Base-by-base conservation (phyloP, 1,284 basidiomycete species). In the Neonothopanus nambi region DNA sequence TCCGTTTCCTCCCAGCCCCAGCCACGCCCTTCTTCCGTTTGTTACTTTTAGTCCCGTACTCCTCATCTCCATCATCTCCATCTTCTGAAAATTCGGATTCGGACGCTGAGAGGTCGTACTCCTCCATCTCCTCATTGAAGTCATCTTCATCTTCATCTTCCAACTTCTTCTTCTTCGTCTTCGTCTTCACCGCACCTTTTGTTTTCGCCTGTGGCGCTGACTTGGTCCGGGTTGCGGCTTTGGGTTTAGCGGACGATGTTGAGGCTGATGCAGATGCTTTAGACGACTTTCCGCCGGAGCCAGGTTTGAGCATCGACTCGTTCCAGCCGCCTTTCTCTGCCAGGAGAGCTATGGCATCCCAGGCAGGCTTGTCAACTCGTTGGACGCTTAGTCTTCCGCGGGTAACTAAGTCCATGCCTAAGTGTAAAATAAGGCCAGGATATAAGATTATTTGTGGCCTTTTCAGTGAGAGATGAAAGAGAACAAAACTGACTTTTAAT, bases 301-400 rank as follows among this genome's bases (percentile, higher is more conserved):
- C 38, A 21, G 41, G 18, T 41, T 52, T 52, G n/a, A n/a, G n/a
- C 7, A 48, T 21, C 3, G 26, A n/a, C 23, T 73, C 74, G 20
- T 80, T 78, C 86, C 87, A 89, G 0, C 87, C 87, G 4, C 95
- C 95, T 26, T 76, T 79, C 47, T 83, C 77, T 0, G 92, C 89
- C 47, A 98, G 69, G 43, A 72, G 61, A 9, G 76, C 67, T 15
- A 97, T 79, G 1, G 83, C 81, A 18, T 80, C 75, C 80, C 87
- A 98, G 0, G 93, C 89, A 9, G 69, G 74, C 54, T 80, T 70
- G 24, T 80, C 73, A 1, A 96, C 93, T 2, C 84, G 82, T 70
- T 98, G 93, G 39, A 93, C 89, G 68, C 93, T 96, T 47, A 98
- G 76, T 47, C 96, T 76, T 1, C 95, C 93, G 7, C 91, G 81